Percentiles rank a stretch among this genome's conserved stretches.
Evolutionary conservation across 805 yeast species (phyloP).

Genomic region (Yarrowia porcina): DNA sequence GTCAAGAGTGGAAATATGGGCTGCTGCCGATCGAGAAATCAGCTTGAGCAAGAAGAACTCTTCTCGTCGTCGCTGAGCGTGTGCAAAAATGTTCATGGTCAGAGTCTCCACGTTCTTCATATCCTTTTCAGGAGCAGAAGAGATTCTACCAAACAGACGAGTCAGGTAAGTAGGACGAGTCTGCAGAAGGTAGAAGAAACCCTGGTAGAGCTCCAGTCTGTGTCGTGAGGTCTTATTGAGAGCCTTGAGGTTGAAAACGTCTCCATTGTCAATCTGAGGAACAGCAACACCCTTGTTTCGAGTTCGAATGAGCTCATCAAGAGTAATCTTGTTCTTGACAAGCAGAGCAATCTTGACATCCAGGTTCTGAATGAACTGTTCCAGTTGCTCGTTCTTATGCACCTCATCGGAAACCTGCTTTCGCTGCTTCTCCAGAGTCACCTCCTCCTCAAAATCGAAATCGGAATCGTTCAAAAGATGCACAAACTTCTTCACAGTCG

Average conservation of each 20-base stretch:
- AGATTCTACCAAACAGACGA: constrained; percentile 45
- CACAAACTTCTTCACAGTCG: constrained; percentile 73
- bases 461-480: constrained; percentile 69
- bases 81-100: constrained; percentile 39
- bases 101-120: constrained; percentile 36
- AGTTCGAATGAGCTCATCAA: constrained; percentile 60
- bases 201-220: constrained; percentile 67
- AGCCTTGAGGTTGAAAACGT: constrained; percentile 40
- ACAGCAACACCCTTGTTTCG: constrained; percentile 39
- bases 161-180: constrained; percentile 74
- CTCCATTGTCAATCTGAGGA: constrained; percentile 34
- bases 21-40: constrained; percentile 41
- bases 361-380: constrained; percentile 68
- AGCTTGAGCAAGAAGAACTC: constrained; percentile 63
- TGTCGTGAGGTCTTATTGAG: constrained; percentile 42
- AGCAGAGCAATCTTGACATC: constrained; percentile 75
- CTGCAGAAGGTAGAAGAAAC: constrained; percentile 76
- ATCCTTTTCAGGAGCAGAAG: constrained; percentile 37
- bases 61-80: constrained; percentile 55
- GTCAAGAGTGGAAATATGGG: constrained; percentile 30
- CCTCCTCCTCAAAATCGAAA: constrained; percentile 70
- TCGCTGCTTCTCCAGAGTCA: constrained; percentile 61
- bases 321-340: constrained; percentile 71
- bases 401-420: constrained; percentile 69
- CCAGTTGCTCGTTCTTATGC: constrained; percentile 65